These are phyloP conservation scores for Oidiodendron maius DNA, from an alignment of 495 filamentous ascomycete genomes.

Conservation along the genomic window DNA sequence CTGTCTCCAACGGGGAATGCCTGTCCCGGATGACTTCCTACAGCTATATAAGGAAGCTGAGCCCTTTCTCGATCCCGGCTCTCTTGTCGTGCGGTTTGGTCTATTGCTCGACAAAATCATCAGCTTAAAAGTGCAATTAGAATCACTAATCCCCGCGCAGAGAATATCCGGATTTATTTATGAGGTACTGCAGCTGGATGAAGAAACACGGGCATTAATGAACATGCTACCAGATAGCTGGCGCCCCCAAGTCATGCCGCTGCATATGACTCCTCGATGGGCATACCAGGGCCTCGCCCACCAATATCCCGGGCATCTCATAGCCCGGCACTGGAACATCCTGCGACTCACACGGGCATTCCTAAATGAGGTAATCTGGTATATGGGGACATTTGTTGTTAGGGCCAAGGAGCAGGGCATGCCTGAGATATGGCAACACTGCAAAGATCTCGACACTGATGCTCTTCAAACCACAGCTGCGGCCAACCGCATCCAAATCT, in stretches of 20 bases:
- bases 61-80: conserved; percentile 4
- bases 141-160: background rate
- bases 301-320: conserved; percentile 1
- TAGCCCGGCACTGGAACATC: conserved; percentile 7
- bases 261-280: conserved; percentile 4
- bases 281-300: conserved; percentile 4
- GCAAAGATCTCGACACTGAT: conserved; percentile 3
- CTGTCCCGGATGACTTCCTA: background rate
- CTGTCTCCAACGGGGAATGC: conserved; percentile 1
- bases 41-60: conserved; percentile 4
- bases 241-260: conserved; percentile 1
- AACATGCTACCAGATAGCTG: conserved; percentile 7
- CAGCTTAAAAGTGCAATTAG: conserved; percentile 1
- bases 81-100: background rate
- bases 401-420: background rate
- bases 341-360: conserved; percentile 1
- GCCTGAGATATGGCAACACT: background rate
- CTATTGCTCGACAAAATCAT: conserved; percentile 1
- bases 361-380: conserved; percentile 3
- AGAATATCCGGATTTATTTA: background rate
- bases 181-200: background rate
- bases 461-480: conserved; percentile 5
- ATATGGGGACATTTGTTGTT: background rate
- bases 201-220: background rate
- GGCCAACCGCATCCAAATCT: conserved; percentile 2